Conservation (phyloP, 768 basidiomycete species). For the Clathrus columnatus region DNA sequence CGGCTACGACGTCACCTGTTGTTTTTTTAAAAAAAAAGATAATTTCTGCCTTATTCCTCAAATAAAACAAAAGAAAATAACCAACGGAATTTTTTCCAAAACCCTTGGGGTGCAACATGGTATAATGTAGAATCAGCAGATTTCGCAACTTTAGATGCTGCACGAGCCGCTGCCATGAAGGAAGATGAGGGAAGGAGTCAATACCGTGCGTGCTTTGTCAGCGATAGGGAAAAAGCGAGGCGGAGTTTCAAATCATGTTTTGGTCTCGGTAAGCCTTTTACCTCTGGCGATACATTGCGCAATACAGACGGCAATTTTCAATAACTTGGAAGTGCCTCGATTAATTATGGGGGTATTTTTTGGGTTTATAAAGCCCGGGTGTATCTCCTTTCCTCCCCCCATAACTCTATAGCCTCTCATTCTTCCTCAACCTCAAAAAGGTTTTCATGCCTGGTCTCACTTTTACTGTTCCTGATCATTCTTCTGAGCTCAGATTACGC, state of each 20-base stretch:
- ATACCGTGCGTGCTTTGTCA: no score
- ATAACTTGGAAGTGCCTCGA: background rate
- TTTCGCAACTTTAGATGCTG: constrained; percentile 56
- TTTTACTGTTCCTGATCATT: constrained; percentile 9
- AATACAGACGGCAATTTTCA: background rate
- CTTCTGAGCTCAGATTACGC: background rate
- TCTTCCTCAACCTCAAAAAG: background rate
- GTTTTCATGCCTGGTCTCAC: constrained; percentile 9
- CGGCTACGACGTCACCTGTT: constrained; percentile 73
- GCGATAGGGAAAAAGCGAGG: background rate
- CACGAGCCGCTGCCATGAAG: constrained; percentile 16
- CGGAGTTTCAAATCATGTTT: background rate
- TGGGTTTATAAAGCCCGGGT: background rate
- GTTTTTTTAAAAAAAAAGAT: no score
- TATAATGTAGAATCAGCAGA: constrained; percentile 75
- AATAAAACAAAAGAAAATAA: no score
- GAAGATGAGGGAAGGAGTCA: background rate
- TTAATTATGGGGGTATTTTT: background rate
- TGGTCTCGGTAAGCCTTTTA: background rate
- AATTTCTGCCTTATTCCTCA: no score
- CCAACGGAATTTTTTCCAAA: constrained; percentile 96
- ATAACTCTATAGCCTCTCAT: background rate
- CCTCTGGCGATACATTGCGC: constrained; percentile 1
- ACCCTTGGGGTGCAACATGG: constrained; percentile 81
- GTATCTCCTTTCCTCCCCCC: background rate